phyloP scores from a whole-genome alignment of 495 filamentous ascomycete species.

The Parathielavia hyrcaniae region DNA sequence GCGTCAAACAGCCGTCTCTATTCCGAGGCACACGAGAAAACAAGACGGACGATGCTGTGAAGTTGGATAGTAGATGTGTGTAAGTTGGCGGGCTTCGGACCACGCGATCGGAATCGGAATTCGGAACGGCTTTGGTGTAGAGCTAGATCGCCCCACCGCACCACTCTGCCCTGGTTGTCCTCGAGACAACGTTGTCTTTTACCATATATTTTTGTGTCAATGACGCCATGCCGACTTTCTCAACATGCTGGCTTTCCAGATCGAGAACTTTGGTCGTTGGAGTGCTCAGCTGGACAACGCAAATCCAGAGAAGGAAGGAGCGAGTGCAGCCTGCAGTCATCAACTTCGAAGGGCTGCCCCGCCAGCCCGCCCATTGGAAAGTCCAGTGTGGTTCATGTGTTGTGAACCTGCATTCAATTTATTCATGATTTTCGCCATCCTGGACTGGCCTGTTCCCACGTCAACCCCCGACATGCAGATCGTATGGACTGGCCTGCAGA shows the following conservation, averaged over 20 bases:
- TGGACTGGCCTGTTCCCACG: slow-evolving; percentile 6
- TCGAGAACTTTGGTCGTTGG: too few relatives aligned
- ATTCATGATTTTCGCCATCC: not conserved
- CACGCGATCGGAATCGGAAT: slow-evolving; percentile 8
- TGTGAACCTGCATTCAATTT: too few relatives aligned
- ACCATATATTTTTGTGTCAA: slow-evolving; percentile 1
- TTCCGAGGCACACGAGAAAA: not conserved
- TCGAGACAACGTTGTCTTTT: not conserved
- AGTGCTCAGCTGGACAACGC: not conserved
- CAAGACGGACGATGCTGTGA: not conserved
- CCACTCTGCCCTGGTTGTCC: not conserved
- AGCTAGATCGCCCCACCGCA: not conserved
- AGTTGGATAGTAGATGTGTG: not conserved
- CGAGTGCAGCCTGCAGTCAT: not conserved
- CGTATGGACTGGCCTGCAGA: slow-evolving; percentile 1
- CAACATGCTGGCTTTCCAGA: not conserved
- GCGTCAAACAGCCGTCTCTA: not conserved
- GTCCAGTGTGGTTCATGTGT: too few relatives aligned
- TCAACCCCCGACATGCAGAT: slow-evolving; percentile 14
- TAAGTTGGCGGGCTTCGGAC: not conserved
- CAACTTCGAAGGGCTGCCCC: not conserved
- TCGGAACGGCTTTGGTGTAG: not conserved
- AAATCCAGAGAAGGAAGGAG: not conserved
- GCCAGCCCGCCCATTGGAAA: not conserved
- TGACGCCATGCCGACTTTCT: slow-evolving; percentile 2